Evolutionary conservation across 2,329 filamentous ascomycete genomes (phyloP).

Genomic region (Neofusicoccum laricinum): DNA sequence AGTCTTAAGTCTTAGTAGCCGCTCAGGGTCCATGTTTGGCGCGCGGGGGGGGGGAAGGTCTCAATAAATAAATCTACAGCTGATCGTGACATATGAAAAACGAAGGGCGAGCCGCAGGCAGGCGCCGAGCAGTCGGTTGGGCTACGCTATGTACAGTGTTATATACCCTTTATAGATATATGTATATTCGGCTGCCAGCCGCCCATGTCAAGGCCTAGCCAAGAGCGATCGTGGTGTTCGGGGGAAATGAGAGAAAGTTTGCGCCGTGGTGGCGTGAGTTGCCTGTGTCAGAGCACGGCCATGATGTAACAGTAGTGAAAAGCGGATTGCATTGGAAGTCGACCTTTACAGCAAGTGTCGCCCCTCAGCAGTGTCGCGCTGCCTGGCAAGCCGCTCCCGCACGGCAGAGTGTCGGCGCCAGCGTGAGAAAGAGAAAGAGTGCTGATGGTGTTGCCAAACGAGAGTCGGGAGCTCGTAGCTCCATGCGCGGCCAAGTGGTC

Average conservation of each 20-base stretch:
- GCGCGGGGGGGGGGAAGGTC: not conserved
- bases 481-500: constrained; percentile 4
- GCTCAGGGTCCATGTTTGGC: not conserved
- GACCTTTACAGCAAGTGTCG: constrained; percentile 8
- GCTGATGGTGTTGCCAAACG: constrained; percentile 1
- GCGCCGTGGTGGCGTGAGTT: not conserved
- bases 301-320: constrained; percentile 1
- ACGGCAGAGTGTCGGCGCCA: not conserved
- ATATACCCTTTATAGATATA: not conserved
- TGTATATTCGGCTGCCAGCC: not conserved
- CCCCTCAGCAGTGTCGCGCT: not conserved
- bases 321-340: constrained; percentile 9
- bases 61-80: not conserved
- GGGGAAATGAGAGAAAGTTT: not conserved
- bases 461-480: constrained; percentile 6
- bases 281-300: constrained; percentile 5
- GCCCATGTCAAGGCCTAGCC: not conserved
- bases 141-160: constrained; percentile 3
- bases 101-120: not conserved
- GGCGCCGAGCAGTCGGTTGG: not conserved
- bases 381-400: constrained; percentile 5
- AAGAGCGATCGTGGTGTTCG: not conserved
- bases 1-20: too few species aligned
- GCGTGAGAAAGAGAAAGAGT: constrained; percentile 3
- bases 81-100: constrained; percentile 5